A percentile compares a stretch with the other conserved stretches of the same genome.
These are phyloP conservation scores for Ganoderma resinaceum DNA, from an alignment of 1,284 basidiomycete genomes.

Conservation along the genomic window DNA sequence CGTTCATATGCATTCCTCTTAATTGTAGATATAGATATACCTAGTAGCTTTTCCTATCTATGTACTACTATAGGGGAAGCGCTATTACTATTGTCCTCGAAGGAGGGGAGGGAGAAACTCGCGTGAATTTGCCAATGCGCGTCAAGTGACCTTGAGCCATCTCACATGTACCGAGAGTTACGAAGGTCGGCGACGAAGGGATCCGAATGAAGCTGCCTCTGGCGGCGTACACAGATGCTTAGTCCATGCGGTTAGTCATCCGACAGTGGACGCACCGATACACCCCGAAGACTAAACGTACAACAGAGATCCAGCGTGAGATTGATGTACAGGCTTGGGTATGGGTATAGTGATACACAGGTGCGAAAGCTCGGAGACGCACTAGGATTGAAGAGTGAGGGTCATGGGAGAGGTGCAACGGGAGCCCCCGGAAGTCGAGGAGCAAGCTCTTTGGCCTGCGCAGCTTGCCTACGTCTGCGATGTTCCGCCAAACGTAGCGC, in stretches of 20 bases:
- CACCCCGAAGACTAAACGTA: conserved; percentile 10
- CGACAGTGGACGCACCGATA: conserved; percentile 23
- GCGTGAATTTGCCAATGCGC: neutral
- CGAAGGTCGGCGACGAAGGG: neutral
- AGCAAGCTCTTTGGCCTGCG: conserved; percentile 47
- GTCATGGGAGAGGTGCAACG: conserved; percentile 29
- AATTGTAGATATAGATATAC: neutral
- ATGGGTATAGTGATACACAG: neutral
- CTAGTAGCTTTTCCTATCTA: neutral
- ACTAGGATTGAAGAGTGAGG: conserved; percentile 3
- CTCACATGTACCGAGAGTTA: neutral
- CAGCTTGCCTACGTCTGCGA: conserved; percentile 44
- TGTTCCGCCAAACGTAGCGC: conserved; percentile 49
- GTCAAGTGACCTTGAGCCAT: too few relatives aligned
- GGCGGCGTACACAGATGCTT: too few relatives aligned
- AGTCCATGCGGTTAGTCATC: conserved; percentile 20
- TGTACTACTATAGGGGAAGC: neutral
- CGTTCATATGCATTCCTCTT: conserved; percentile 7
- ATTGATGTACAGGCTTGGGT: conserved; percentile 10
- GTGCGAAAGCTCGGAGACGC: neutral
- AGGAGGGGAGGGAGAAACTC: neutral
- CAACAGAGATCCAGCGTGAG: conserved; percentile 13
- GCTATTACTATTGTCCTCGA: neutral
- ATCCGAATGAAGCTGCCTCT: neutral
- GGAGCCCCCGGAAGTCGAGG: conserved; percentile 48